These are phyloP conservation scores for Ogataea populi-albae DNA, from an alignment of 805 yeast genomes.

Conservation along the genomic window DNA sequence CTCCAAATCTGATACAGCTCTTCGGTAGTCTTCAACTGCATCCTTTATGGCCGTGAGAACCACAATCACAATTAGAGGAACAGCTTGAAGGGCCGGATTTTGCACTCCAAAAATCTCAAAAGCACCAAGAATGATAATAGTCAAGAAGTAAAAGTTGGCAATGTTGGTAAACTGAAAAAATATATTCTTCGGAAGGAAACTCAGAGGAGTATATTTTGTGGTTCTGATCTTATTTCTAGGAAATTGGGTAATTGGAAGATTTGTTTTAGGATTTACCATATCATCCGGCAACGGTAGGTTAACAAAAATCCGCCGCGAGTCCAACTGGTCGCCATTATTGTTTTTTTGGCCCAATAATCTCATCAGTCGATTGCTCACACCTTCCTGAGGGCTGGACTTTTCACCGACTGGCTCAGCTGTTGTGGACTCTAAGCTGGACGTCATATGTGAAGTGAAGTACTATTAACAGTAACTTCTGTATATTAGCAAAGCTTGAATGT, in stretches of 20 bases:
- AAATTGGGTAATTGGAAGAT: conserved; percentile 39
- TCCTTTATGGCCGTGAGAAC: conserved; percentile 71
- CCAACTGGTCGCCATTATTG: conserved; percentile 3
- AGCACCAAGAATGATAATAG: conserved; percentile 54
- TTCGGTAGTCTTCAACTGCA: conserved; percentile 72
- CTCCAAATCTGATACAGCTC: conserved; percentile 62
- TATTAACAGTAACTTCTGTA: too few relatives aligned
- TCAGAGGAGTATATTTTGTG: conserved; percentile 58
- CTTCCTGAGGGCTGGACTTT: too few relatives aligned
- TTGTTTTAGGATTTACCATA: conserved; percentile 52
- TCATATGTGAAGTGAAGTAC: too few relatives aligned
- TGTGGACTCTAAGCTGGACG: too few relatives aligned
- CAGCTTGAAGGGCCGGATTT: conserved; percentile 71
- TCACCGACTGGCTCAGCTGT: too few relatives aligned
- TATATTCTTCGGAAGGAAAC: conserved; percentile 56
- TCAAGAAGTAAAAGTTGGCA: conserved; percentile 58
- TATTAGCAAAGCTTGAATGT: too few relatives aligned
- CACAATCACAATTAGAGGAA: conserved; percentile 78
- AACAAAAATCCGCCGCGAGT: conserved; percentile 48
- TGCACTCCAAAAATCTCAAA: conserved; percentile 73
- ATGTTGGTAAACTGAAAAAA: conserved; percentile 54
- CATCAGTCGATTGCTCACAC: too few relatives aligned
- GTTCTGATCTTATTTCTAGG: conserved; percentile 61
- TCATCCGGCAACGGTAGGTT: conserved; percentile 61
- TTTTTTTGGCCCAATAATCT: too few relatives aligned